Conservation (phyloP, 768 basidiomycete genomes). For the Psilocybe azurescens region DNA sequence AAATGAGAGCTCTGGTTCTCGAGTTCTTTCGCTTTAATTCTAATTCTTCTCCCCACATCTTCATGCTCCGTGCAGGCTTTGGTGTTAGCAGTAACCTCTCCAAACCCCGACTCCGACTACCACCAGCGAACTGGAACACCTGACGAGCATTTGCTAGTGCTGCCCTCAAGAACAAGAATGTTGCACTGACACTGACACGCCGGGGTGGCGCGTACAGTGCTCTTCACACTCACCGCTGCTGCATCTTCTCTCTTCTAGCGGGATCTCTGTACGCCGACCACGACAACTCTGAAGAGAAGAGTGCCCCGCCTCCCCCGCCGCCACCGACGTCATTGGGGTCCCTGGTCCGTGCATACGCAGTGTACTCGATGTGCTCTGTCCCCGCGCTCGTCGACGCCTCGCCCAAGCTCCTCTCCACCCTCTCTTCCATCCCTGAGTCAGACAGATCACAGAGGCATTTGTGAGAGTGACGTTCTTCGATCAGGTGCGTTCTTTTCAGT, state of each 20-base stretch:
- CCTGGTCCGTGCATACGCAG: constrained; percentile 71
- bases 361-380: constrained; percentile 82
- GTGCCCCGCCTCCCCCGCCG: neutral
- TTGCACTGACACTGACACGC: constrained; percentile 8
- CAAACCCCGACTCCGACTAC: constrained; percentile 4
- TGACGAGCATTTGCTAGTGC: neutral
- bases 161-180: neutral
- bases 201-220: constrained; percentile 17
- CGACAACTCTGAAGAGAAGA: neutral
- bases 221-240: constrained; percentile 10
- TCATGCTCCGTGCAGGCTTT: constrained; percentile 20
- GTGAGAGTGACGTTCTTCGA: constrained; percentile 86
- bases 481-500: constrained; percentile 54
- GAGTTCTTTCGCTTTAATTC: neutral
- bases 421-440: constrained; percentile 61
- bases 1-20: constrained; percentile 1
- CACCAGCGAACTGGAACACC: neutral
- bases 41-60: constrained; percentile 6
- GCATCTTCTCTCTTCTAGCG: constrained; percentile 15
- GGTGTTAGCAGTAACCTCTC: neutral
- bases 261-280: constrained; percentile 19
- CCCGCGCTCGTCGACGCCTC: constrained; percentile 79
- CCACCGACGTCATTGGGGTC: constrained; percentile 13
- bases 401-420: constrained; percentile 61
- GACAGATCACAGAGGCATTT: constrained; percentile 65